phyloP scores from a whole-genome alignment of 2,329 filamentous ascomycete genomes.

The Cordyceps tenuipes region DNA sequence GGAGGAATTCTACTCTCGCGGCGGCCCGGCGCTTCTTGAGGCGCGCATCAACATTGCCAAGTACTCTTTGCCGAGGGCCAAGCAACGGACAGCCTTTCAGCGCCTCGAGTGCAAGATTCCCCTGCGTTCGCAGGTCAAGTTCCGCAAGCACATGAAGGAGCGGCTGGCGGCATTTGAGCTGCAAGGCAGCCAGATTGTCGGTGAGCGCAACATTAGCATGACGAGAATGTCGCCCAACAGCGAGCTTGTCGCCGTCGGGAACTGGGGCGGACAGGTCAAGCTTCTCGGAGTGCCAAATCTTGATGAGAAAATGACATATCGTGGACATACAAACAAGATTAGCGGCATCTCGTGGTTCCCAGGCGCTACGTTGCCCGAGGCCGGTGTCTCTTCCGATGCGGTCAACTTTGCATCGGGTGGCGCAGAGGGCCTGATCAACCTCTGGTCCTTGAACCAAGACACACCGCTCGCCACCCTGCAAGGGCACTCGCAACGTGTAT shows the following conservation, averaged over 20 bases:
- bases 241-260: conserved; percentile 76
- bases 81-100: conserved; percentile 67
- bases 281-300: conserved; percentile 77
- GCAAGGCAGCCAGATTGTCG: conserved; percentile 86
- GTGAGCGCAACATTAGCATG: conserved; percentile 85
- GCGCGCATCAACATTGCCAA: conserved; percentile 72
- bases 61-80: conserved; percentile 77
- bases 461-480: conserved; percentile 74
- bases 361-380: conserved; percentile 63
- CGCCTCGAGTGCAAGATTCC: conserved; percentile 75
- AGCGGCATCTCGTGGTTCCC: conserved; percentile 89
- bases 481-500: conserved; percentile 81
- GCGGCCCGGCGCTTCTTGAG: conserved; percentile 62
- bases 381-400: conserved; percentile 60
- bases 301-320: conserved; percentile 63
- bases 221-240: conserved; percentile 83
- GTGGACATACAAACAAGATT: conserved; percentile 82
- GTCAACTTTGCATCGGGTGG: conserved; percentile 88
- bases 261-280: conserved; percentile 86
- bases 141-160: conserved; percentile 83
- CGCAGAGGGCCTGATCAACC: conserved; percentile 75
- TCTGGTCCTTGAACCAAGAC: conserved; percentile 85
- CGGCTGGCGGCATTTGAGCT: conserved; percentile 75
- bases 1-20: conserved; percentile 92
- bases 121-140: conserved; percentile 82